Evolutionary conservation across 2,329 filamentous ascomycete species (phyloP), one percentile per base, ranked within the genome.

Genomic region (Chrysoporthe austroafricana): DNA sequence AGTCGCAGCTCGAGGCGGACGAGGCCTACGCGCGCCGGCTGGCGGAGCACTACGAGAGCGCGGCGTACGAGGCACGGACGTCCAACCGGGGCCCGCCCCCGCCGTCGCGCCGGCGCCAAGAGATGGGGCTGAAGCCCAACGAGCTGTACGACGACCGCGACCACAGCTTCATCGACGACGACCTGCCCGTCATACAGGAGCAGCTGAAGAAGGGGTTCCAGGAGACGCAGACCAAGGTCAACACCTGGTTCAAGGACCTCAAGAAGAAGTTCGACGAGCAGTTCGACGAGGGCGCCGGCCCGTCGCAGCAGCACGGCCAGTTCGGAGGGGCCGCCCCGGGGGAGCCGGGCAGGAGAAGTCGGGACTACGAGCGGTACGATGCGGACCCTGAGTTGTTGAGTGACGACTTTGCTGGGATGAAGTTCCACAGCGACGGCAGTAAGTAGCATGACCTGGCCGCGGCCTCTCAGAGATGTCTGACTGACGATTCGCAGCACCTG

Each of bases 201-300:
- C 97, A 96, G 75, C 87, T 99, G 73, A 91, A 91, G 76, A 96
- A 98, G 81, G 96, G 96, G 4, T 99, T 99, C 80, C 76, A 94
- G 66, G 94, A 99, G 76, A 98, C 96, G 1, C 96, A 98, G 81
- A 90, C 88, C 66, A 96, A 92, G 76, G 92, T 99, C 74, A 98
- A 97, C 81, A 87, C 88, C 62, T 98, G 95, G 94, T 93, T 99
- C 74, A 91, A 88, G 62, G 94, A 89, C 71, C 84, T 99, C 77
- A 96, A 93, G 82, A 98, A 98, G 86, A 93, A 90, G 79, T 87
- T 99, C 44, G 94, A 98, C 74, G 95, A 96, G 61, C 93, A 96
- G 71, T 92, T 94, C 67, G 87, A 91, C 64, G 91, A 94, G 34
- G 87, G 89, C 8, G 87, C 90, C 65, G 86, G 87, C 52, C 84